A percentile compares a stretch with the other conserved stretches of the same genome.
Conservation (phyloP, 2,329 filamentous ascomycete genomes). For the Phyllosticta paracitricarpa region DNA sequence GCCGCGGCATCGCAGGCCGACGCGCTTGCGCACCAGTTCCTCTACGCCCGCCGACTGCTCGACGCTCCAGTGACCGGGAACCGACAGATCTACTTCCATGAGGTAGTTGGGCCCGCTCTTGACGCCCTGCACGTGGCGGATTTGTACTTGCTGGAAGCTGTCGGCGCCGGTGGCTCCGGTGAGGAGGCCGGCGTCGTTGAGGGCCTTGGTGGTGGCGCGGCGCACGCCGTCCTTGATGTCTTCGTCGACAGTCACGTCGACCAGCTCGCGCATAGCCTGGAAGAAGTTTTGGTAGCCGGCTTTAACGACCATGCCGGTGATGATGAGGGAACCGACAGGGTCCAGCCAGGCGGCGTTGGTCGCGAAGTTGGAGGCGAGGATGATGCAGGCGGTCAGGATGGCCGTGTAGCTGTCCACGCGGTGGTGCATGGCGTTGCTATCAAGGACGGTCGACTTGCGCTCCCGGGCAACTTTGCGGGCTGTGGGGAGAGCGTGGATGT, state of each 20-base stretch:
- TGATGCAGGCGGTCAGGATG: constrained; percentile 81
- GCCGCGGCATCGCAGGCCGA: constrained; percentile 71
- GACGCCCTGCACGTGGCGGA: constrained; percentile 74
- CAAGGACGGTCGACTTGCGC: constrained; percentile 89
- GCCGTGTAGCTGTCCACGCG: constrained; percentile 92
- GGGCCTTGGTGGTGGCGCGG: constrained; percentile 43
- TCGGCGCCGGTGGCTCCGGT: background rate
- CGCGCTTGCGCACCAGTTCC: constrained; percentile 57
- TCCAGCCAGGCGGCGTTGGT: constrained; percentile 85
- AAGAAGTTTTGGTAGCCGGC: constrained; percentile 82
- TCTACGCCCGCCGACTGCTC: constrained; percentile 62
- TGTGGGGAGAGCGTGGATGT: constrained; percentile 28
- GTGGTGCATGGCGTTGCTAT: constrained; percentile 93
- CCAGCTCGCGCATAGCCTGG: constrained; percentile 73
- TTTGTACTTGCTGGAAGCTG: constrained; percentile 33
- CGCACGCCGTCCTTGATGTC: constrained; percentile 68
- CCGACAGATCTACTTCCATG: constrained; percentile 77
- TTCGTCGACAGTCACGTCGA: constrained; percentile 79
- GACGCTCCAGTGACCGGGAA: constrained; percentile 68
- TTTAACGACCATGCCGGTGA: constrained; percentile 86
- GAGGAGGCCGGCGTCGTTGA: constrained; percentile 11
- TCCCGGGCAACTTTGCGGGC: constrained; percentile 92
- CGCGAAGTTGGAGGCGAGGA: constrained; percentile 80
- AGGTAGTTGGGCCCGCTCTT: constrained; percentile 97
- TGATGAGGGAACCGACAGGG: constrained; percentile 83